phyloP scores from a whole-genome alignment of 352 stramenopile species.

The Phytophthora lateralis region DNA sequence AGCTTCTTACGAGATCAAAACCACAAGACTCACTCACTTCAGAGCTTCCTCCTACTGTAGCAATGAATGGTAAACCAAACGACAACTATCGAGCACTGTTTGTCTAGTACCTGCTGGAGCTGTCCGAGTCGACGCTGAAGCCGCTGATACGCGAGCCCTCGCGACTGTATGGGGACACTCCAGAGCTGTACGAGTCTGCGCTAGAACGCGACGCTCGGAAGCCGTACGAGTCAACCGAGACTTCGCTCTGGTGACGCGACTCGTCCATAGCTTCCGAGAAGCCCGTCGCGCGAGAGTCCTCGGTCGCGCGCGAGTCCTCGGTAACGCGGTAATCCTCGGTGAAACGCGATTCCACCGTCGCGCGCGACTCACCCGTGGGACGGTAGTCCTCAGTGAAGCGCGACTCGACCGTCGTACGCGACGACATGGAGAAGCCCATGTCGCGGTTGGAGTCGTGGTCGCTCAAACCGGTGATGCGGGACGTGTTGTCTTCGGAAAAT shows the following conservation, averaged over 20 bases:
- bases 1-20: conserved; percentile 20
- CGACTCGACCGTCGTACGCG: conserved; percentile 34
- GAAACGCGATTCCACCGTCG: conserved; percentile 24
- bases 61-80: conserved; percentile 25
- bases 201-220: conserved; percentile 57
- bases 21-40: conserved; percentile 30
- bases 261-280: conserved; percentile 50
- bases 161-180: conserved; percentile 63
- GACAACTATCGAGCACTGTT: conserved; percentile 25
- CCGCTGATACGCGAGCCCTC: conserved; percentile 70
- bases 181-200: conserved; percentile 75
- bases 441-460: conserved; percentile 42
- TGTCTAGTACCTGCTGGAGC: conserved; percentile 36
- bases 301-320: conserved; percentile 26
- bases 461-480: conserved; percentile 27
- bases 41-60: conserved; percentile 21
- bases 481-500: conserved; percentile 34
- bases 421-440: conserved; percentile 49
- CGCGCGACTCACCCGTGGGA: conserved; percentile 16
- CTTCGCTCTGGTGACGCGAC: conserved; percentile 61
- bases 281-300: conserved; percentile 37
- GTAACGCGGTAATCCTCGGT: conserved; percentile 36
- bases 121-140: conserved; percentile 50
- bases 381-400: conserved; percentile 31
- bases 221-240: conserved; percentile 76